Base-by-base conservation (phyloP, 768 basidiomycete species). In the Trichaptum fuscoviolaceum region DNA sequence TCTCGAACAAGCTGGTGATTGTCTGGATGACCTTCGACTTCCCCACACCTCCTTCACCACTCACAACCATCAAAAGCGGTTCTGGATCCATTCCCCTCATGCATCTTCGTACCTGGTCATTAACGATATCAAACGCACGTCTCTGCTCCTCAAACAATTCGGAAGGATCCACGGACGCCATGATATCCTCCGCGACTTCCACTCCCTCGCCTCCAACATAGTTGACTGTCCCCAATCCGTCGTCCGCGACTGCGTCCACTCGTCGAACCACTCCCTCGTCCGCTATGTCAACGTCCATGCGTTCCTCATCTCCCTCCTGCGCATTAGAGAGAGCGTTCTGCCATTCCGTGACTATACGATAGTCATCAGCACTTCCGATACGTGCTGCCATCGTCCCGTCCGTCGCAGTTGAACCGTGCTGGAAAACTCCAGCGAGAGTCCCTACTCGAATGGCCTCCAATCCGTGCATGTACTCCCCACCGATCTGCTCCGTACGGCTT, bases 31-130 rank as follows among this genome's bases (percentile, higher is more conserved):
- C 64, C 1, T 70, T 73, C 0, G 81, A 80, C 65, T 84, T 84
- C 0, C 84, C 82, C 0, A 78, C 80, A 0, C 83, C 82, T 0
- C 82, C 82, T 62, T 79, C 75, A 0, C 83, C 83, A 0, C 73
- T 68, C 0, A 83, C 67, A 0, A 78, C 42, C 81, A 83, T 82
- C 0, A 73, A 67, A 1, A 84, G 69, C 59, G 77, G 80, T 10
- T 59, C 34, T 23, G 66, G 72, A 0, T 66, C 24, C 9, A 66
- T 8, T 30, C 30, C 30, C 30, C 30, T 30, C 30, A 30, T 3
- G 10, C 74, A 72, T 18, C 35, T n/a, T 1, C 75, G 57, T 17
- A 71, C 71, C 17, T 72, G 26, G 4, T 65, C 30, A 0, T 81
- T 23, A 0, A 83, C 67, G 7, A 83, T 80, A 63, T 78, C 73